Evolutionary conservation across 202 grass and related monocot species (phyloP).

Genomic region (Dendrocalamus latiflorus): DNA sequence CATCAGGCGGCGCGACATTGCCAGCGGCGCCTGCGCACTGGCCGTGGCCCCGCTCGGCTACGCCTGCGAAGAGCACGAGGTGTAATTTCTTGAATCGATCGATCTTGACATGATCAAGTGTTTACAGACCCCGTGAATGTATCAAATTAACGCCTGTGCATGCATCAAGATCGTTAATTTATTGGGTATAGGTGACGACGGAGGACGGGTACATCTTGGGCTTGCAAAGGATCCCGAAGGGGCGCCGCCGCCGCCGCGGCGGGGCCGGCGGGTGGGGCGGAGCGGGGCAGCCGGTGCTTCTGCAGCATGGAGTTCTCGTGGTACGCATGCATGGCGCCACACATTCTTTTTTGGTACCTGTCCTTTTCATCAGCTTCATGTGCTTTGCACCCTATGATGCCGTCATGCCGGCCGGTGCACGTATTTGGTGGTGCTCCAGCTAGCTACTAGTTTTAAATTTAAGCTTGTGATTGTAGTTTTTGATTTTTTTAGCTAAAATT

Average conservation of each 20-base stretch:
- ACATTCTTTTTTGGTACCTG: not conserved
- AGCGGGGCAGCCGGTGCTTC: conserved; percentile 62
- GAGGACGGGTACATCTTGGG: conserved; percentile 81
- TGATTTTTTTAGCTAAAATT: too few species aligned
- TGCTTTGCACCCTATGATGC: not conserved
- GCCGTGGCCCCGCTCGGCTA: conserved; percentile 53
- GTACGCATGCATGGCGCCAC: conserved; percentile 41
- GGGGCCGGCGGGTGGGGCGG: not conserved
- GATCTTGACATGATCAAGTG: not conserved
- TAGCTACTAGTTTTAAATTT: too few species aligned
- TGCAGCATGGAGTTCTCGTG: too few species aligned
- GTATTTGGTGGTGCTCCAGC: too few species aligned
- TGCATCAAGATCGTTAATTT: not conserved
- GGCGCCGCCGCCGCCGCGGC: not conserved
- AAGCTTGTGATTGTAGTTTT: too few species aligned
- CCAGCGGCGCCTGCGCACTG: conserved; percentile 34
- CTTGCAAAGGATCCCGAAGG: conserved; percentile 62
- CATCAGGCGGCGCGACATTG: not conserved
- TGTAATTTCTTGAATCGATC: not conserved
- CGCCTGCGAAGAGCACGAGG: conserved; percentile 79
- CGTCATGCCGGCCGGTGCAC: not conserved
- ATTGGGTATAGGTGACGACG: conserved; percentile 55
- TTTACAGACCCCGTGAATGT: not conserved
- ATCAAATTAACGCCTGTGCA: not conserved
- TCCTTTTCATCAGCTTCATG: too few species aligned